Evolutionary conservation across 345 rosid species (phyloP).

Genomic region (Citrus trifoliata): DNA sequence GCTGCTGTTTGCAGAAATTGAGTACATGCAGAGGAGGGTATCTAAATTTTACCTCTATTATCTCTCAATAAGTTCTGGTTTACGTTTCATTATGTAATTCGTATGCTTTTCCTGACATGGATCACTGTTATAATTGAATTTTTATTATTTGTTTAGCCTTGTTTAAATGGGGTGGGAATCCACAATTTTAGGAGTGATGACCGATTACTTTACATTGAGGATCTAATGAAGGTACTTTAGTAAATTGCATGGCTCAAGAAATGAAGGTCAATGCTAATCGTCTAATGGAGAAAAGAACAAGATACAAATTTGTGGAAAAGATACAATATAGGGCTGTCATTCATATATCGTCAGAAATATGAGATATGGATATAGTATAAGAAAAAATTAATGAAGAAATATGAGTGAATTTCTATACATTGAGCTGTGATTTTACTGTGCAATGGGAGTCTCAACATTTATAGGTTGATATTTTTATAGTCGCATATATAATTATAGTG

Average conservation of each 20-base stretch:
- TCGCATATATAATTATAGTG: background rate
- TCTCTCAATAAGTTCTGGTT: background rate
- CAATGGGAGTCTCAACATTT: background rate
- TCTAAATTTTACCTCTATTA: background rate
- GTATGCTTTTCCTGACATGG: background rate
- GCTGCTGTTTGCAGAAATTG: constrained; percentile 79
- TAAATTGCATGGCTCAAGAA: background rate
- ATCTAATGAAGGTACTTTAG: background rate
- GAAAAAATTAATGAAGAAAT: background rate
- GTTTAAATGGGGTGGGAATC: background rate
- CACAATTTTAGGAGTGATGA: background rate
- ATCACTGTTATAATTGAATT: background rate
- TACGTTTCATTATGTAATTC: background rate
- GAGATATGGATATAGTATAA: background rate
- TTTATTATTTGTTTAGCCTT: background rate
- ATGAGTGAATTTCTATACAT: background rate
- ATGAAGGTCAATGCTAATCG: background rate
- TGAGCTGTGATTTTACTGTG: background rate
- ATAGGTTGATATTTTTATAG: no score
- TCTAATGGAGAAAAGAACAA: background rate
- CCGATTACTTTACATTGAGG: background rate
- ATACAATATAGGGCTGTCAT: background rate
- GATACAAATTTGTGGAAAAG: background rate
- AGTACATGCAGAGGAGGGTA: constrained; percentile 96
- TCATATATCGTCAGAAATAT: no score